Conservation (phyloP, 164 flowering plant species). For the Vitis labrusca region DNA sequence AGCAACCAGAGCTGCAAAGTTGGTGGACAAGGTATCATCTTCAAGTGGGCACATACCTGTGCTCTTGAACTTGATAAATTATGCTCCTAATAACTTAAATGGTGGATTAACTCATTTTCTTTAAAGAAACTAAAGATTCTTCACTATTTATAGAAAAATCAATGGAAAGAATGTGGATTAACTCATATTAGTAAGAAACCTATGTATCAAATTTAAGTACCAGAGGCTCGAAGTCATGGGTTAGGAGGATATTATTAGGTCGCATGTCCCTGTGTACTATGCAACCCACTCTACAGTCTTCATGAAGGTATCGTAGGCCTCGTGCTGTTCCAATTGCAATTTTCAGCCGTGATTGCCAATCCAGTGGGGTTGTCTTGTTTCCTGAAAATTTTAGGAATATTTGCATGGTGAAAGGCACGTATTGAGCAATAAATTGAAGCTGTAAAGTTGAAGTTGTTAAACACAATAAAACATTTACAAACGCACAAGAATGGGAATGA, state of each 20-base stretch:
- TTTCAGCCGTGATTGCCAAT: slow-evolving; percentile 62
- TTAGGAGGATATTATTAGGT: slow-evolving; percentile 81
- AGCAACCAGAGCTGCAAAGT: no score
- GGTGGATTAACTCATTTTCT: background rate
- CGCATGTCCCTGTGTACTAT: slow-evolving; percentile 79
- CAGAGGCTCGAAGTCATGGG: slow-evolving; percentile 91
- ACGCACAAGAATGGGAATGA: no score
- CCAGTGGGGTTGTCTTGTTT: slow-evolving; percentile 34
- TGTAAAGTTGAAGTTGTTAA: background rate
- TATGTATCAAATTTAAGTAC: slow-evolving; percentile 26
- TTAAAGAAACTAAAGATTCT: no score
- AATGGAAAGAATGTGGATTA: no score
- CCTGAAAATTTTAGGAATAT: slow-evolving; percentile 28
- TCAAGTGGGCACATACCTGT: background rate
- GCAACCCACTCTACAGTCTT: slow-evolving; percentile 94
- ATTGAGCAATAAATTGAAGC: background rate
- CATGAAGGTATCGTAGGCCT: slow-evolving; percentile 90
- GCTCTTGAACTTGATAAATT: background rate
- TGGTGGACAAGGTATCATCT: background rate
- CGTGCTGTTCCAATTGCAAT: slow-evolving; percentile 87
- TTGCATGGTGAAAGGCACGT: background rate
- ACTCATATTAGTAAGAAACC: background rate
- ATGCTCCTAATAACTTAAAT: background rate
- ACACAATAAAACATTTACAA: background rate
- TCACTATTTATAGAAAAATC: no score